Evolutionary conservation across 1,139 yeast species (phyloP), one percentile per base, ranked within the genome.

Genomic region (Taphrina pruni): DNA sequence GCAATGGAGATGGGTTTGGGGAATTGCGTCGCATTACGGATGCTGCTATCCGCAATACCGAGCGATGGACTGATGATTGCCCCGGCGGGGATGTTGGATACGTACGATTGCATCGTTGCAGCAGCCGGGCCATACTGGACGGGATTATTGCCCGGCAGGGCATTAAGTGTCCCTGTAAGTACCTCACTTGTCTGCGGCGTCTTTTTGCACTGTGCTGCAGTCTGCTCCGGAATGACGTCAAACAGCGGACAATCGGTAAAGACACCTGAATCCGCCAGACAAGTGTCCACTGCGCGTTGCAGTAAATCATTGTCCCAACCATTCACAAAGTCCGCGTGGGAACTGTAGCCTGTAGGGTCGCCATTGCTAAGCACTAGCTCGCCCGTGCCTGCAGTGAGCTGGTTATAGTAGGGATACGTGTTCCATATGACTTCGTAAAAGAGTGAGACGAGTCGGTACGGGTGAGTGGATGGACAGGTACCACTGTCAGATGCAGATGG

Each of bases 301-400:
- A 69, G 56, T 12, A 66, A 43, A 21, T 60, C 70, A 48, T 32
- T 41, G 54, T 70, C 70, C 71, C 71, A 70, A 11, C 70, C 71
- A 39, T 67, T 68, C 38, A 70, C 51, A 35, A 70, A 70, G 55
- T 70, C 71, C 12, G 71, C 71, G 55, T 70, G 71, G 36, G 55
- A 70, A 11, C 70, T 66, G 54, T 68, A 70, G 20, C 71, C 71
- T 3, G 71, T 69, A 1, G 70, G 56, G 35, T 69, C 71, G 46
- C 71, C 71, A 20, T 54, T 66, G 36, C 68, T 43, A 35, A 60
- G 57, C 17, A 69, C 68, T 11, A 65, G 60, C 39, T 64, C 67
- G 14, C 67, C 67, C 7, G 67, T 55, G n/a, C 67, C 67, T 9
- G 67, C 60, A 2, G 61, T 39, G 11, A 64, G 20, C 26, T 46